Evolutionary conservation across 177 flowering plant species (phyloP).

Genomic region (Vitis hybrid): DNA sequence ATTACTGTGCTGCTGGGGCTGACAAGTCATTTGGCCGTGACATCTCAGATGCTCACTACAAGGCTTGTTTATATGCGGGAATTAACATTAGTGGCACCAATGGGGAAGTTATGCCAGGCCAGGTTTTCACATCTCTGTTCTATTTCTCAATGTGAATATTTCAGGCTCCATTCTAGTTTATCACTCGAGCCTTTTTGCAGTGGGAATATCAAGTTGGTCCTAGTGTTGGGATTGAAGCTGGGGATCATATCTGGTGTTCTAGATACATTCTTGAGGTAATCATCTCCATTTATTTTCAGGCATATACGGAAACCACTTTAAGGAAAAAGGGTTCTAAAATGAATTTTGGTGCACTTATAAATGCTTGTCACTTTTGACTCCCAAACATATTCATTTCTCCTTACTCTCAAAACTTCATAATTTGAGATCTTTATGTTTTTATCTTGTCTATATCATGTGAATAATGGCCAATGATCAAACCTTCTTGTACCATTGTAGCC

Average conservation of each 20-base stretch:
- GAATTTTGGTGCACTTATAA: no score
- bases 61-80: slow-evolving; percentile 97
- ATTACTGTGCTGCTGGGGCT: slow-evolving; percentile 94
- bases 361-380: no score
- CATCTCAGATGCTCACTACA: slow-evolving; percentile 97
- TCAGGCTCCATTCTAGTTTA: not conserved
- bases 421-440: no score
- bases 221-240: slow-evolving; percentile 97
- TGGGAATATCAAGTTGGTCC: slow-evolving; percentile 99
- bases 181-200: slow-evolving; percentile 34
- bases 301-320: no score
- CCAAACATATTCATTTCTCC: no score
- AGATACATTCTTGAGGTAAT: slow-evolving; percentile 95
- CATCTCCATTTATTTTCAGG: not conserved
- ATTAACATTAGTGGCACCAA: slow-evolving; percentile 96
- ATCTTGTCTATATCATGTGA: no score
- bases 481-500: no score
- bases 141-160: not conserved
- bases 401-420: no score
- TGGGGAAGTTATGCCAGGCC: slow-evolving; percentile 99
- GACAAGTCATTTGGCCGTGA: slow-evolving; percentile 97
- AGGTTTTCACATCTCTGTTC: slow-evolving; percentile 50
- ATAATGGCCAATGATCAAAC: no score
- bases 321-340: no score
- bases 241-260: slow-evolving; percentile 90